Percentiles rank a stretch among this genome's conserved stretches.
Conservation (phyloP, 192 early-diverging fungal species). For the Obelidium mucronatum region DNA sequence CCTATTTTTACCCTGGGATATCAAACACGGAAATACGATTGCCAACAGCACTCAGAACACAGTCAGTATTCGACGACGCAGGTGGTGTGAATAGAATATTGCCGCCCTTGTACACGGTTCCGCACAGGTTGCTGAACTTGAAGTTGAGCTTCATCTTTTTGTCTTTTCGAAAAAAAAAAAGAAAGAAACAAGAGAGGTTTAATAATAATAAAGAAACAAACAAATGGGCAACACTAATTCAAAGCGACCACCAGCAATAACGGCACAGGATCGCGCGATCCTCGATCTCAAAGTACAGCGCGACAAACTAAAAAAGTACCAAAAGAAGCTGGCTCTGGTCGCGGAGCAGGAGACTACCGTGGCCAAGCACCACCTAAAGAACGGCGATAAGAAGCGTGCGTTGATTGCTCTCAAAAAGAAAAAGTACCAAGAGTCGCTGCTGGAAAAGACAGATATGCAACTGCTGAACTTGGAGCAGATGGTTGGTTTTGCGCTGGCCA, state of each 20-base stretch:
- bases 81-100: conserved; percentile 95
- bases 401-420: conserved; percentile 92
- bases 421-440: conserved; percentile 92
- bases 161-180: conserved; percentile 25
- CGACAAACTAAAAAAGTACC: conserved; percentile 92
- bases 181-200: background rate
- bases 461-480: conserved; percentile 90
- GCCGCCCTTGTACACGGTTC: conserved; percentile 96
- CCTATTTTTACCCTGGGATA: conserved; percentile 77
- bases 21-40: conserved; percentile 97
- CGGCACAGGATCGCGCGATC: conserved; percentile 90
- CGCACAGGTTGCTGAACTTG: conserved; percentile 96
- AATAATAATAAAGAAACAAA: background rate
- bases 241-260: conserved; percentile 61
- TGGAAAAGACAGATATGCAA: conserved; percentile 85
- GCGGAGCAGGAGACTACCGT: conserved; percentile 80
- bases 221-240: background rate
- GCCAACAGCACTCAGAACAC: conserved; percentile 92
- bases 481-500: conserved; percentile 49
- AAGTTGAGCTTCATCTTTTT: conserved; percentile 61
- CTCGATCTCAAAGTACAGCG: conserved; percentile 95
- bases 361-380: conserved; percentile 77
- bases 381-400: conserved; percentile 82
- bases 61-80: conserved; percentile 68
- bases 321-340: conserved; percentile 84